These are phyloP conservation scores for Edaphochlamys debaryana DNA, from an alignment of 139 green algal genomes.

Conservation along the genomic window DNA sequence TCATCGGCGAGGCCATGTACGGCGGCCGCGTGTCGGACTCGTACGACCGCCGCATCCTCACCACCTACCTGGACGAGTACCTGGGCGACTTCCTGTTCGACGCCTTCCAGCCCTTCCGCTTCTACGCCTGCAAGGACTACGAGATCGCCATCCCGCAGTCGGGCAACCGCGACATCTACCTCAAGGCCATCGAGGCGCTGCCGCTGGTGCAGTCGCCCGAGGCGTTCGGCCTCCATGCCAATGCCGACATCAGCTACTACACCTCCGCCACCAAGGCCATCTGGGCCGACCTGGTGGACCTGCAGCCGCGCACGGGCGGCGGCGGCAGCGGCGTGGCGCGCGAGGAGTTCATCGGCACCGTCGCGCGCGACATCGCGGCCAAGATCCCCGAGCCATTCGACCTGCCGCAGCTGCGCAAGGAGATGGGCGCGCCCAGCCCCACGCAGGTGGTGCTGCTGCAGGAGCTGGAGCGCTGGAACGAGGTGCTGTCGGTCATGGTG, in stretches of 20 bases:
- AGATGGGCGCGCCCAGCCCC: slow-evolving; percentile 71
- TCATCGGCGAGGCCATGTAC: slow-evolving; percentile 87
- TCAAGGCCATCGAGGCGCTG: slow-evolving; percentile 75
- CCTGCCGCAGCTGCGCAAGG: slow-evolving; percentile 78
- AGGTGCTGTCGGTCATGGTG: slow-evolving; percentile 70
- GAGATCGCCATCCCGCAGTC: slow-evolving; percentile 52
- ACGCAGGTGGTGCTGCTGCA: slow-evolving; percentile 86
- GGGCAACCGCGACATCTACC: slow-evolving; percentile 64
- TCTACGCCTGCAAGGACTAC: slow-evolving; percentile 55
- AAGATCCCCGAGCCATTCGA: slow-evolving; percentile 90
- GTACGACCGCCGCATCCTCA: slow-evolving; percentile 86
- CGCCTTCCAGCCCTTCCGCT: slow-evolving; percentile 85
- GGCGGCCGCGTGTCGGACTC: slow-evolving; percentile 87
- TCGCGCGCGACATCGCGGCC: slow-evolving; percentile 73
- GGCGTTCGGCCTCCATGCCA: slow-evolving; percentile 88
- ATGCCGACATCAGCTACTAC: slow-evolving; percentile 93
- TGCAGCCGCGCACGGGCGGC: slow-evolving; percentile 76
- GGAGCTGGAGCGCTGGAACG: slow-evolving; percentile 88
- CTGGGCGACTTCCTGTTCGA: slow-evolving; percentile 94
- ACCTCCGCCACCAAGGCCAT: slow-evolving; percentile 81
- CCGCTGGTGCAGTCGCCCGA: slow-evolving; percentile 81
- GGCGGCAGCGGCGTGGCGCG: slow-evolving; percentile 60
- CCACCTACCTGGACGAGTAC: slow-evolving; percentile 93
- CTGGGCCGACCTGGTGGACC: slow-evolving; percentile 82
- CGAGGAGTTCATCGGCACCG: slow-evolving; percentile 78